Evolutionary conservation across 2,329 filamentous ascomycete species (phyloP), one percentile per base, ranked within the genome.

Genomic region (Sordariomycetes sp.): DNA sequence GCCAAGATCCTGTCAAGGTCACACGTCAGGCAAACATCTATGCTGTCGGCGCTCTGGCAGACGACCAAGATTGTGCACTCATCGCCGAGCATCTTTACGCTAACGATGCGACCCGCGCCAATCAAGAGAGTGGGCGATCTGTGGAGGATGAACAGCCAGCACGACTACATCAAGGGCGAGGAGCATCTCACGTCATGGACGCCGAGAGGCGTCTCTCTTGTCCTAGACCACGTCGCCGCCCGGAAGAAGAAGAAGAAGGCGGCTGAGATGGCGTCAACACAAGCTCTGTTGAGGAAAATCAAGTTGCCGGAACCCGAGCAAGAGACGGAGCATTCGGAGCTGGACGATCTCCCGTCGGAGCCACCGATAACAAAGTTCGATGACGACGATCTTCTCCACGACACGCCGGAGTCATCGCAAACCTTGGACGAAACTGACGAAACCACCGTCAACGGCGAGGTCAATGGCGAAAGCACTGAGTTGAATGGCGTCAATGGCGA

Each of bases 131-230:
- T 91, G 0, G 90, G 90, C 3, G 94, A 99, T 69, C 78, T 99
- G 14, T 99, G 94, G 94, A 85, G 94, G 58, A 90, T 97, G 85
- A 95, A 91, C 70, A 97, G 92, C 18, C 87, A 90, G 60, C 88
- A 96, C 66, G 90, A 96, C 69, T 97, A 97, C 68, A 89, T 99
- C 65, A 97, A 96, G 70, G 94, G 94, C 58, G 92, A 99, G 72
- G 94, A 99, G 70, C 80, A 86, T 54, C 77, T 99, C 46, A 85
- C 79, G 2, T 85, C 85, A 59, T 99, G 94, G 94, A 85, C 86
- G 8, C 93, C 94, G 1, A 83, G 94, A 50, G 91, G 94, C 40
- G 89, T 97, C 2, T 95, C 90, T 0, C 75, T 99, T 0, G 87
- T 99, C n/a, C 84, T 86, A 59, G 94, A 99, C 71, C 96, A 87